phyloP scores from a whole-genome alignment of 345 rosid genomes.

The Hibiscus mutabilis region DNA sequence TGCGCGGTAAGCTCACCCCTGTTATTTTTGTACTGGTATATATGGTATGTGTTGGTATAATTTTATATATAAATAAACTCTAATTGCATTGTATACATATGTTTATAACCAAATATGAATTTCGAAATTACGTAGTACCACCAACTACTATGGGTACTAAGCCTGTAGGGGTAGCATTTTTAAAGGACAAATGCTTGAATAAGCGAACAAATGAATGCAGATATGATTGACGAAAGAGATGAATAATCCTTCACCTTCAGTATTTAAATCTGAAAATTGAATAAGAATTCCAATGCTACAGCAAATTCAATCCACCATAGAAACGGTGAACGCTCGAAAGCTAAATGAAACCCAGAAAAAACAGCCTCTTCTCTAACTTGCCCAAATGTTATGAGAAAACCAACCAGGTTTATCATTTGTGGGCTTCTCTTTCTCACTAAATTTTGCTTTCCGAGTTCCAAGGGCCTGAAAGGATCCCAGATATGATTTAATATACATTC shows the following conservation, averaged over 20 bases:
- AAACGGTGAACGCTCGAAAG: slow-evolving; percentile 9
- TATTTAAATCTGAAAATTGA: neutral
- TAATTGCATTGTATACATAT: too few species aligned
- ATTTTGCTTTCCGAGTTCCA: neutral
- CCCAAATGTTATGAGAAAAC: slow-evolving; percentile 10
- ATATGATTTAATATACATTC: neutral
- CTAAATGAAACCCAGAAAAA: slow-evolving; percentile 3
- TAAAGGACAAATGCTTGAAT: neutral
- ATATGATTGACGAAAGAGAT: neutral
- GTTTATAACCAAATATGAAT: too few species aligned
- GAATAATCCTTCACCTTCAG: neutral
- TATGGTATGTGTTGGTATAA: too few species aligned
- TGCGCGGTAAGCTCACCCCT: too few species aligned
- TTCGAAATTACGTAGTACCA: too few species aligned
- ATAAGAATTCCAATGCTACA: slow-evolving; percentile 11
- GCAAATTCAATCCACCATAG: slow-evolving; percentile 14
- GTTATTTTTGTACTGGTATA: too few species aligned
- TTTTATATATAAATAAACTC: too few species aligned
- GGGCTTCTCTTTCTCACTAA: neutral
- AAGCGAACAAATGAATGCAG: neutral
- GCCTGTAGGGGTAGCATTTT: too few species aligned
- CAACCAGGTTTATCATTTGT: neutral
- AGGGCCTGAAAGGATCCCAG: neutral
- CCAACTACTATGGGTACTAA: too few species aligned
- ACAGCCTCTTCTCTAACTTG: slow-evolving; percentile 8